Evolutionary conservation across 805 yeast species (phyloP), one percentile per base, ranked within the genome.

Genomic region (Myxozyma vanderwaltii): DNA sequence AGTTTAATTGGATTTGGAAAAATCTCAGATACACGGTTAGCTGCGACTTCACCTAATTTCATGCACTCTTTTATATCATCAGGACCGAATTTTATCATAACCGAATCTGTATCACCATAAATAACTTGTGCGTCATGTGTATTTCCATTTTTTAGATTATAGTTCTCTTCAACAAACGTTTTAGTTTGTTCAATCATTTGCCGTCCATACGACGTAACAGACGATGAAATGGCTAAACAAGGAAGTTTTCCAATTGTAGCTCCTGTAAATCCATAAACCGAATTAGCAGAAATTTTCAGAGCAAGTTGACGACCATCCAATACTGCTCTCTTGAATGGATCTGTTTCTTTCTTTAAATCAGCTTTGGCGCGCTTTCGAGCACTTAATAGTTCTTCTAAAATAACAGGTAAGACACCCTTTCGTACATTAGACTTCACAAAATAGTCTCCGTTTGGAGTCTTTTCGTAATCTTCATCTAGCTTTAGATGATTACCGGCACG

Each of bases 31-130:
- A 94, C 98, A 62, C 74, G 83, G 7, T 78, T 88, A 0, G 99
- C 99, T 0, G 98, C 99, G 69, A 92, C 96, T 68, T 91, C 88
- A 4, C 99, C 99, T 56, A 91, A 71, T 54, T 81, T 79, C 99
- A 94, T 95, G 66, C 96, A 89, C 31, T 87, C 87, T 56, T 79
- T 85, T 63, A 92, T 73, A 69, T 90, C 96, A 8, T 78, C 77
- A 33, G 85, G 83, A 1, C 99, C 99, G 76, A 94, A 94, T 71
- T 90, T 91, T 45, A 94, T 97, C 99, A 94, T 95, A 17, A 94
- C 99, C 7, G 99, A 95, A 81, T 94, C 99, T 0, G 99, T 94
- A 74, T 94, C 99, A 79, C 99, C 99, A 71, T 94, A 94, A 41
- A 94, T 86, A 62, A 94, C 99, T 66, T 86, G 82, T 0, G 98